Evolutionary conservation across 1,284 basidiomycete genomes (phyloP).

Genomic region (Testicularia cyperi): DNA sequence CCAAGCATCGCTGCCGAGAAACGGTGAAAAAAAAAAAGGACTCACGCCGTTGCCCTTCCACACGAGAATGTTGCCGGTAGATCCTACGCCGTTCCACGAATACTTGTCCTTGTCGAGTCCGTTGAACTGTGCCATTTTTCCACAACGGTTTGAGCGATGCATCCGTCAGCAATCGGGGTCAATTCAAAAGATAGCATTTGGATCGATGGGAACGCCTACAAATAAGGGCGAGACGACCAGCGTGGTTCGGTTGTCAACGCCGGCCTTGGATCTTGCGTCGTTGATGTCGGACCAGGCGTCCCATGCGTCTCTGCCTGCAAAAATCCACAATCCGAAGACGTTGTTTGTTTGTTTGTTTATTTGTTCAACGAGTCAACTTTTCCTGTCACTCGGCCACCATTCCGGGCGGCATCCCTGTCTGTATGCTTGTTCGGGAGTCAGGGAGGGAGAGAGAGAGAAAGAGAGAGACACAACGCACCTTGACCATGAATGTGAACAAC

Average conservation of each 20-base stretch:
- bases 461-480: not conserved
- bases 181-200: too few relatives aligned
- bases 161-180: too few relatives aligned
- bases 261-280: slow-evolving; percentile 1
- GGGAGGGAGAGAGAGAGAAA: not conserved
- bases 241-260: not conserved
- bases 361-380: not conserved
- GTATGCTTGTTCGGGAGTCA: too few relatives aligned
- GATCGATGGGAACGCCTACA: not conserved
- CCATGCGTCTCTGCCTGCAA: slow-evolving; percentile 5
- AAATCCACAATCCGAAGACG: not conserved
- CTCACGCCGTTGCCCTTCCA: slow-evolving; percentile 39
- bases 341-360: not conserved
- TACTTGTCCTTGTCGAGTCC: slow-evolving; percentile 26
- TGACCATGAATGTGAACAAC: slow-evolving; percentile 7
- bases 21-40: not conserved
- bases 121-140: slow-evolving; percentile 25
- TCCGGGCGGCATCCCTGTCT: too few relatives aligned
- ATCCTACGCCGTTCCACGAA: slow-evolving; percentile 2
- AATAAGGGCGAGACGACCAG: not conserved
- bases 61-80: slow-evolving; percentile 13
- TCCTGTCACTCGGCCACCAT: too few relatives aligned
- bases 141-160: too few relatives aligned
- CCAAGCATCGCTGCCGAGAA: too few relatives aligned
- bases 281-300: slow-evolving; percentile 1